Conservation (phyloP, 495 filamentous ascomycete genomes). For the Trichoderma parareesei region DNA sequence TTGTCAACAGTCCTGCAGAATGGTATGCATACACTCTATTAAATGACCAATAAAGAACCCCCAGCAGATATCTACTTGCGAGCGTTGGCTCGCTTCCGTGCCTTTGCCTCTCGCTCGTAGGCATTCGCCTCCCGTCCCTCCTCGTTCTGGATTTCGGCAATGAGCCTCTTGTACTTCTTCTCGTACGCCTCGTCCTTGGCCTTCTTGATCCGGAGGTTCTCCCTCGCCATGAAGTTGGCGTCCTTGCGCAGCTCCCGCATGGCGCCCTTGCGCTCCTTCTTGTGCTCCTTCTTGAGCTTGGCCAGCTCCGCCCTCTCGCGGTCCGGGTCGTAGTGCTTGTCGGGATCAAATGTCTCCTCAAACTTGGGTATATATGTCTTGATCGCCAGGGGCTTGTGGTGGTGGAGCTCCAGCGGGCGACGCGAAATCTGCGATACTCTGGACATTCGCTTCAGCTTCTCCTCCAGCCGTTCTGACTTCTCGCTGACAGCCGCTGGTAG, state of each 20-base stretch:
- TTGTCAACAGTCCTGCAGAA: no score
- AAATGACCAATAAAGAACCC: no score
- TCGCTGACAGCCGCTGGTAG: conserved; percentile 32
- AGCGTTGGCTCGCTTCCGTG: conserved; percentile 48
- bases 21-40: no score
- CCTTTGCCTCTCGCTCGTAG: conserved; percentile 78
- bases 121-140: conserved; percentile 79
- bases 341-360: conserved; percentile 88
- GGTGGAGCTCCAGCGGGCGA: conserved; percentile 76
- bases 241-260: conserved; percentile 92
- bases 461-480: conserved; percentile 30
- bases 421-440: conserved; percentile 51
- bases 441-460: conserved; percentile 43
- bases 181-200: conserved; percentile 84
- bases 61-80: not conserved
- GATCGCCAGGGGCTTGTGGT: conserved; percentile 83
- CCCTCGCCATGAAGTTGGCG: conserved; percentile 79
- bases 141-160: conserved; percentile 91
- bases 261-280: conserved; percentile 90
- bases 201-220: conserved; percentile 86
- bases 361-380: conserved; percentile 88
- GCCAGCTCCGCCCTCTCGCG: conserved; percentile 72
- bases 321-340: conserved; percentile 93
- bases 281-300: conserved; percentile 81
- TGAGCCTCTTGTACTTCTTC: conserved; percentile 82